Evolutionary conservation across 73 alveolate genomes (phyloP), one percentile per base, ranked within the genome.

Genomic region (Durusdinium trenchii): DNA sequence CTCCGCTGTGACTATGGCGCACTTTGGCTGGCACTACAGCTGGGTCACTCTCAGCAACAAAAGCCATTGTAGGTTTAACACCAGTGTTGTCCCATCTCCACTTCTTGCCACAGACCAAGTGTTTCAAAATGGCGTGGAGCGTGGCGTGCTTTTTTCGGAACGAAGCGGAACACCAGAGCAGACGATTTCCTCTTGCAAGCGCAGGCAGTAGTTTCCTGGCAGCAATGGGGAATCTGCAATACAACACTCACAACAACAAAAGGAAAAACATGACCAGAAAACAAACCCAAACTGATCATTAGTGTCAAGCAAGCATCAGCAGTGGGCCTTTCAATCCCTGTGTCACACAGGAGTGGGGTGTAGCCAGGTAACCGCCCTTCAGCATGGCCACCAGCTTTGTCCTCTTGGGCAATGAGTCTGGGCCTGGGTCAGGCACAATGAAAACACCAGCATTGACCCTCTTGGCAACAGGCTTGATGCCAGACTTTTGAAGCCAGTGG

Each of bases 181-280:
- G 60, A 1, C 86, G 60, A 43, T 76, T 60, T 2, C 86, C 86
- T 20, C 10, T 76, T 35, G 60, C 86, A 6, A 76, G 38, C 5
- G 86, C 86, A 6, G 86, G 86, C 86, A 76, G 6, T 5, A 76
- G 62, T 76, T 76, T 76, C 86, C 86, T 76, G 86, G 38, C 40
- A 5, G 3, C 42, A 7, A 6, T 40, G 57, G 43, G 12, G 6
- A 6, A 76, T 6, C 40, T 43, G 18, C 36, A 76, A 18, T 10
- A 43, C 4, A 76, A 76, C 1, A 40, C 6, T 9, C 38, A 76
- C 3, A 5, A 43, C 61, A 16, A 57, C 12, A 57, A 57, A 57
- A 57, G 12, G 23, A 57, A 57, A 57, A 12, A 16, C 69, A 12
- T 16, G 45, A 36, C 48, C 14, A 36, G 40, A 32, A 1, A 42